A percentile compares a stretch with the other conserved stretches of the same genome.
phyloP scores from a whole-genome alignment of 768 basidiomycete genomes.

The Asterophora parasitica region DNA sequence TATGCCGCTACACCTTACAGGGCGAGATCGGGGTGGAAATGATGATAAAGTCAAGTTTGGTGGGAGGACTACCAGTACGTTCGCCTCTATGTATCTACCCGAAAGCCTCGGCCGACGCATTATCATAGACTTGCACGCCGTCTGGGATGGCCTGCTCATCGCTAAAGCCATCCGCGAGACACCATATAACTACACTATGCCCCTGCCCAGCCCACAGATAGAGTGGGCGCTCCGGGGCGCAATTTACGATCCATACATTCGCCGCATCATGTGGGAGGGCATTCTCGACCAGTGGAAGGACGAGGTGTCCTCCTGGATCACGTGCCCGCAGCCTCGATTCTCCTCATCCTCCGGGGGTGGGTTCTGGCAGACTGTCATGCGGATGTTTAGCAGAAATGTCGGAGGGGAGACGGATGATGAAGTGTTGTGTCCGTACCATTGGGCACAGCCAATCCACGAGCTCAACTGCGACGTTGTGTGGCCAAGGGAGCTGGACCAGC shows the following conservation, averaged over 20 bases:
- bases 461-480: conserved; percentile 84
- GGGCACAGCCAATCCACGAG: conserved; percentile 67
- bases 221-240: conserved; percentile 67
- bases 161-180: conserved; percentile 76
- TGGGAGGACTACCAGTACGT: conserved; percentile 64
- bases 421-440: conserved; percentile 69
- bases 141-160: conserved; percentile 84
- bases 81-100: not conserved
- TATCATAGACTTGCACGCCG: conserved; percentile 66
- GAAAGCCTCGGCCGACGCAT: too few species aligned
- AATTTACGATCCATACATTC: conserved; percentile 85
- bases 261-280: conserved; percentile 85
- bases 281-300: conserved; percentile 62
- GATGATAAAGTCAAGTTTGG: conserved; percentile 71
- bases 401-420: conserved; percentile 43
- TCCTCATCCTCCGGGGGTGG: conserved; percentile 5
- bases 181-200: conserved; percentile 69
- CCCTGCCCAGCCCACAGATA: conserved; percentile 62
- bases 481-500: conserved; percentile 63
- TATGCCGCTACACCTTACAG: conserved; percentile 88
- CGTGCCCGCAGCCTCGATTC: conserved; percentile 33
- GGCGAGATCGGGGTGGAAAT: conserved; percentile 87
- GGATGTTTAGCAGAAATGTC: conserved; percentile 14
- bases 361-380: conserved; percentile 26
- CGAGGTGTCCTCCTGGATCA: conserved; percentile 60